Conservation (phyloP, 2,329 filamentous ascomycete species). For the Metarhizium anisopliae region DNA sequence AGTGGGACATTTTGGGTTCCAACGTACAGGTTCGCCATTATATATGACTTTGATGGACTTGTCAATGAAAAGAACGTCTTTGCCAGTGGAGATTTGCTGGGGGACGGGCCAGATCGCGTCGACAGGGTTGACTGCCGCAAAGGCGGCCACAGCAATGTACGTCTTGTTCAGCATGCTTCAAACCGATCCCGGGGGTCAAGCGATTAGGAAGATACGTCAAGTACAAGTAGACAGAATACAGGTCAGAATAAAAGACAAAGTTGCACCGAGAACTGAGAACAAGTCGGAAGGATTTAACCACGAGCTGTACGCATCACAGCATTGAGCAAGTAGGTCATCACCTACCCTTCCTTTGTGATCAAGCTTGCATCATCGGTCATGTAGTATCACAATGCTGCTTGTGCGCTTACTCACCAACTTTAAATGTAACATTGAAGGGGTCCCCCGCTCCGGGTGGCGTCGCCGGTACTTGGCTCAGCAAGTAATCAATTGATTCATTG, state of each 20-base stretch:
- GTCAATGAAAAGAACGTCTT: slow-evolving; percentile 43
- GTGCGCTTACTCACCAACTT: too few species aligned
- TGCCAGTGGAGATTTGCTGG: slow-evolving; percentile 39
- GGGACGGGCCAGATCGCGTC: slow-evolving; percentile 52
- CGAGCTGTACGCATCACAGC: background rate
- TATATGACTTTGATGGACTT: slow-evolving; percentile 45
- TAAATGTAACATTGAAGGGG: too few species aligned
- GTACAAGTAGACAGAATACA: background rate
- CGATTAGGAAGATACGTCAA: too few species aligned
- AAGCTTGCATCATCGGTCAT: slow-evolving; percentile 15
- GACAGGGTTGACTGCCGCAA: slow-evolving; percentile 28
- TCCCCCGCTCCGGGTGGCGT: background rate
- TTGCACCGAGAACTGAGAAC: background rate
- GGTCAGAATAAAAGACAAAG: background rate
- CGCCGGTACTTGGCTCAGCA: background rate
- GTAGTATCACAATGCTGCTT: too few species aligned
- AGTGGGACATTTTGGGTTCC: slow-evolving; percentile 12
- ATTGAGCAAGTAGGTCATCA: slow-evolving; percentile 11
- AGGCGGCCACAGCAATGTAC: slow-evolving; percentile 26
- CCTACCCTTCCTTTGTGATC: slow-evolving; percentile 7
- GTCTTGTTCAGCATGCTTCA: background rate
- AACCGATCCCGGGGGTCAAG: background rate
- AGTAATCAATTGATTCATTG: too few species aligned
- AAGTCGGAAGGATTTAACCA: background rate
- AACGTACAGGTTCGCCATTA: slow-evolving; percentile 33